Evolutionary conservation across 257 asterid genomes (phyloP).

Genomic region (Rauvolfia tetraphylla): DNA sequence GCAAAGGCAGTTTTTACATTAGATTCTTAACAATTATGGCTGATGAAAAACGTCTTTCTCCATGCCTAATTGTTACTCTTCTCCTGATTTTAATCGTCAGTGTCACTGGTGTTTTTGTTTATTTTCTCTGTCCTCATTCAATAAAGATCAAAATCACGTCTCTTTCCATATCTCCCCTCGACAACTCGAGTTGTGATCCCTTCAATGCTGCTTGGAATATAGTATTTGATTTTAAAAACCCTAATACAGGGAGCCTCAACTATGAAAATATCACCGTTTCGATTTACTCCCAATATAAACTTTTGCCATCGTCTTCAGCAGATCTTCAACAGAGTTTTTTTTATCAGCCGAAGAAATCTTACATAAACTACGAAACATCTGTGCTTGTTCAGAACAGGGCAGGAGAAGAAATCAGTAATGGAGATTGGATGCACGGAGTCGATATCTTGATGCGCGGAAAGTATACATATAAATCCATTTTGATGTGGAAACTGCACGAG

Average conservation of each 20-base stretch:
- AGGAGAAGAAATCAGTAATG: not conserved
- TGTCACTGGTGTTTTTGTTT: not conserved
- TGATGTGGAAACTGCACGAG: too few species aligned
- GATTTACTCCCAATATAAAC: not conserved
- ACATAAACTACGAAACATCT: not conserved
- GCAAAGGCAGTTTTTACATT: not conserved
- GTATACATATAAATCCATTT: not conserved
- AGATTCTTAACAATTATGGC: not conserved
- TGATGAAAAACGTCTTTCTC: not conserved
- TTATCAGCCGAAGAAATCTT: not conserved
- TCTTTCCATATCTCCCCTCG: not conserved
- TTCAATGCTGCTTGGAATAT: not conserved
- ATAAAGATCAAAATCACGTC: not conserved
- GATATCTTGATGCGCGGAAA: not conserved
- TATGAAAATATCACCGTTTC: not conserved
- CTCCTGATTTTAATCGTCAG: not conserved
- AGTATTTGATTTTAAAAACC: not conserved
- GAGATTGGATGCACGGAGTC: too few species aligned
- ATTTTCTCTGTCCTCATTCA: not conserved
- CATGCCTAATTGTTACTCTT: not conserved
- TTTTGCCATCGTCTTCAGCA: not conserved
- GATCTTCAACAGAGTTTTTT: not conserved
- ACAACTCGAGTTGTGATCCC: not conserved
- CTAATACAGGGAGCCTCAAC: not conserved
- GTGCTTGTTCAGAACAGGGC: not conserved